phyloP scores from a whole-genome alignment of 352 stramenopile genomes.

The Pseudoperonospora humuli region DNA sequence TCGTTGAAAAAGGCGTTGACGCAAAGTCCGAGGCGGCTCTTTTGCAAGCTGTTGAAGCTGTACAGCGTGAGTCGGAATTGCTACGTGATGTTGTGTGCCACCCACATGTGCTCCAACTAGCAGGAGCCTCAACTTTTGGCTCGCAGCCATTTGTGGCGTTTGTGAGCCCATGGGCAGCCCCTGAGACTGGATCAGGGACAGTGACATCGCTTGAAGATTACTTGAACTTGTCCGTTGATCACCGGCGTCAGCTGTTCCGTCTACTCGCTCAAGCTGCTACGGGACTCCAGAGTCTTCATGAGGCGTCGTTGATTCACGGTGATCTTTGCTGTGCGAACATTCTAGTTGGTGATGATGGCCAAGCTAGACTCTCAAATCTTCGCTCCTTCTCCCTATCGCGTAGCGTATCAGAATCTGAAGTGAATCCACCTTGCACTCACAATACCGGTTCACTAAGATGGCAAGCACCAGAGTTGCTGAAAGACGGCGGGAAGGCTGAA shows the following conservation, averaged over 20 bases:
- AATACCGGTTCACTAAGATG: slow-evolving; percentile 35
- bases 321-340: slow-evolving; percentile 54
- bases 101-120: slow-evolving; percentile 43
- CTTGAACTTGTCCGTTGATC: slow-evolving; percentile 33
- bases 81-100: slow-evolving; percentile 36
- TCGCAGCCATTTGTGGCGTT: slow-evolving; percentile 42
- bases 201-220: slow-evolving; percentile 54
- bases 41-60: slow-evolving; percentile 16
- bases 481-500: slow-evolving; percentile 6
- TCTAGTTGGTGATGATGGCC: slow-evolving; percentile 47
- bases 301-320: slow-evolving; percentile 32
- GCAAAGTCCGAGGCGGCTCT: slow-evolving; percentile 2
- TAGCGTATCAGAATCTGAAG: not conserved
- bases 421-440: not conserved
- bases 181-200: slow-evolving; percentile 12
- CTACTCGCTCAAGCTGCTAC: slow-evolving; percentile 41
- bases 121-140: slow-evolving; percentile 43
- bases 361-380: slow-evolving; percentile 47
- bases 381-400: slow-evolving; percentile 30
- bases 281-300: slow-evolving; percentile 50
- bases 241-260: slow-evolving; percentile 27
- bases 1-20: slow-evolving; percentile 4
- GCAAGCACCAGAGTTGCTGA: slow-evolving; percentile 44
- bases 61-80: slow-evolving; percentile 32
- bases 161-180: slow-evolving; percentile 33